A percentile compares a stretch with the other conserved stretches of the same genome.
phyloP scores from a whole-genome alignment of 2,329 filamentous ascomycete species.

The Grosmannia penicillata region DNA sequence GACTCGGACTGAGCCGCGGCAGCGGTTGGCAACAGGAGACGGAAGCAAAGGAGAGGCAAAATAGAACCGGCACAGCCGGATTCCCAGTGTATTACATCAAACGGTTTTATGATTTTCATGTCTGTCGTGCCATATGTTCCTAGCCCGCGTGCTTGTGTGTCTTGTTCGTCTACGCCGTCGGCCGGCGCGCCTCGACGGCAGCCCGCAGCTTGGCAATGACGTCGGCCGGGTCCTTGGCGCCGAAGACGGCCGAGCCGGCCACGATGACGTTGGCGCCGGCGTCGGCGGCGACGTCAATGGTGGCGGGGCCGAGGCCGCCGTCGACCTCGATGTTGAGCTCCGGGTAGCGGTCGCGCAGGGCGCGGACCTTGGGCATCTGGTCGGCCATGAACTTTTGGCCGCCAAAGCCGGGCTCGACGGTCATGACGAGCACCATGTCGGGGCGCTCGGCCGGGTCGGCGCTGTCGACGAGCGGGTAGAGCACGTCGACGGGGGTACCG shows the following conservation, averaged over 20 bases:
- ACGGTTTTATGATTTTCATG: too few relatives aligned
- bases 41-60: too few relatives aligned
- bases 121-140: too few relatives aligned
- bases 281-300: conserved; percentile 86
- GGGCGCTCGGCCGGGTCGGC: conserved; percentile 60
- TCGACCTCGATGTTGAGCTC: conserved; percentile 92
- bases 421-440: conserved; percentile 99
- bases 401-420: conserved; percentile 91
- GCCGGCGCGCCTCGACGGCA: conserved; percentile 51
- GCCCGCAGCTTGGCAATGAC: conserved; percentile 73
- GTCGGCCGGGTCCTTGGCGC: conserved; percentile 72
- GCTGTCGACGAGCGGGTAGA: conserved; percentile 78
- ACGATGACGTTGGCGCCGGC: conserved; percentile 97
- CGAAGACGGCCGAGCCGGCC: conserved; percentile 89
- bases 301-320: conserved; percentile 74
- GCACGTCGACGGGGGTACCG: conserved; percentile 73
- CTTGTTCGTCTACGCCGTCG: conserved; percentile 19
- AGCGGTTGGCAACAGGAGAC: too few relatives aligned
- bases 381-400: conserved; percentile 98
- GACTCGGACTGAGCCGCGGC: conserved; percentile 20
- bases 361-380: conserved; percentile 84
- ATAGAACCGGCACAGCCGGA: too few relatives aligned
- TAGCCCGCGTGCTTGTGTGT: background rate
- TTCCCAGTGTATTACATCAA: too few relatives aligned
- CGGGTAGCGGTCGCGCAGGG: conserved; percentile 70